Base-by-base conservation (phyloP, 257 asterid genomes). In the Apocynum venetum region DNA sequence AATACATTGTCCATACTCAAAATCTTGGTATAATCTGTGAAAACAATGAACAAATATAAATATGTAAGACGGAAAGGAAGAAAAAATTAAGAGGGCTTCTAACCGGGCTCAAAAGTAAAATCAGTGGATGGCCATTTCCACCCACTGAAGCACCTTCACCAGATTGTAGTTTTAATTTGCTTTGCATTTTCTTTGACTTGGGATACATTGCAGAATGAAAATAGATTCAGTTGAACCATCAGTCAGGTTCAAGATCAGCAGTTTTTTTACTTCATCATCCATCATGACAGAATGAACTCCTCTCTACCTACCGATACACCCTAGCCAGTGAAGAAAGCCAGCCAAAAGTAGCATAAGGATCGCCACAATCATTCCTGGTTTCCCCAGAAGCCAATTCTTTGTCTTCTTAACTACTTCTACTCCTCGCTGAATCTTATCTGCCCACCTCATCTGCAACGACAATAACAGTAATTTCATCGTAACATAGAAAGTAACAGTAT, bases 351-450 rank as follows among this genome's bases (percentile, higher is more conserved):
- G 97, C 89, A 91, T 87, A 68, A 86, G 57, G 47, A 93, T 51
- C 36, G 97, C 99, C 91, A 91, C 77, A 51, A 93, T 79, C 97
- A 93, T 85, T 78, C 99, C 99, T 2, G 94, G 88, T 76, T 83
- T 91, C 55, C 98, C 98, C 44, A 96, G 89, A 63, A 96, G 85
- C 89, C 89, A 93, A 67, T 89, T 93, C 89, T 96, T 96, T 0
- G 97, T 93, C 91, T 88, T 96, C 88, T 83, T 89, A 1, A 90
- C 98, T 71, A 94, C 96, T 86, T 87, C 96, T 20, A 88, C 90
- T 13, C 93, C 97, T 40, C 91, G 89, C 81, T 91, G 98, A 75
- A 87, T 44, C 84, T 90, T 90, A 80, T 96, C 97, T 3, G 89
- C 97, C 99, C 99, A 96, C 84, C 78, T 91, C 98, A 96, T 90